A percentile compares a stretch with the other conserved stretches of the same genome.
These are phyloP conservation scores for Ascomycota sp. DNA, from an alignment of 2,329 filamentous ascomycete species.

Conservation along the genomic window DNA sequence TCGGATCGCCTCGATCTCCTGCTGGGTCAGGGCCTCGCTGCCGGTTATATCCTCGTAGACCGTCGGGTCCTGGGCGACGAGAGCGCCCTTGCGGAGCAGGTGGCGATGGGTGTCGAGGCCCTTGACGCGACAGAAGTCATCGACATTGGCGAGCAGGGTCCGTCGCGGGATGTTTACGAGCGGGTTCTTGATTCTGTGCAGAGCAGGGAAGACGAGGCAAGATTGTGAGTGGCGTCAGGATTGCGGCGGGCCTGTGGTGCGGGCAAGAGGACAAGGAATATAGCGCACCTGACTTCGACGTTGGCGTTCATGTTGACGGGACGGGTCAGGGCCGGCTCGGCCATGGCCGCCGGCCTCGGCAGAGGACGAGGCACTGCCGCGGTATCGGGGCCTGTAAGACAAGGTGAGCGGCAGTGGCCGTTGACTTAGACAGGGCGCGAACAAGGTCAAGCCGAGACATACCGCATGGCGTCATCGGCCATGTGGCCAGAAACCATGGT, in stretches of 20 bases:
- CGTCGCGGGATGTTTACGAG: slow-evolving; percentile 30
- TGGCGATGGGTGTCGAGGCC: slow-evolving; percentile 35
- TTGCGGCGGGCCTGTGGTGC: not conserved
- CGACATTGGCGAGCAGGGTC: slow-evolving; percentile 32
- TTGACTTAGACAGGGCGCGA: too few species aligned
- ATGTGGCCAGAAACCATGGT: too few species aligned
- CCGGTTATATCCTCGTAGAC: slow-evolving; percentile 38
- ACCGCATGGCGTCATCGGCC: too few species aligned
- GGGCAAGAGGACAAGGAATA: not conserved
- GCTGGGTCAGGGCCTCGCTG: slow-evolving; percentile 34
- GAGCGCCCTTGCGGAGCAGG: slow-evolving; percentile 45
- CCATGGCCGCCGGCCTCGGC: slow-evolving; percentile 17
- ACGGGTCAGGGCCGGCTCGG: slow-evolving; percentile 10
- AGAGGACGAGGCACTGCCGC: slow-evolving; percentile 9
- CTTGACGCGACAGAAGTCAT: slow-evolving; percentile 40
- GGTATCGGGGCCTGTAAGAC: too few species aligned
- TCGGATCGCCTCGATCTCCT: slow-evolving; percentile 36
- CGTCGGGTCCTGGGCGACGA: slow-evolving; percentile 51
- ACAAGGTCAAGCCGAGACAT: too few species aligned
- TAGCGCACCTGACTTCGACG: slow-evolving; percentile 22
- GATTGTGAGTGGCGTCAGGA: slow-evolving; percentile 3
- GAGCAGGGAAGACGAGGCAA: not conserved
- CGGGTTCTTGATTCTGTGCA: slow-evolving; percentile 20
- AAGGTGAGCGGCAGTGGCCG: too few species aligned
- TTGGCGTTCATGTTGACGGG: slow-evolving; percentile 24